Evolutionary conservation across 2,329 filamentous ascomycete genomes (phyloP).

Genomic region (Xylariaceae sp.): DNA sequence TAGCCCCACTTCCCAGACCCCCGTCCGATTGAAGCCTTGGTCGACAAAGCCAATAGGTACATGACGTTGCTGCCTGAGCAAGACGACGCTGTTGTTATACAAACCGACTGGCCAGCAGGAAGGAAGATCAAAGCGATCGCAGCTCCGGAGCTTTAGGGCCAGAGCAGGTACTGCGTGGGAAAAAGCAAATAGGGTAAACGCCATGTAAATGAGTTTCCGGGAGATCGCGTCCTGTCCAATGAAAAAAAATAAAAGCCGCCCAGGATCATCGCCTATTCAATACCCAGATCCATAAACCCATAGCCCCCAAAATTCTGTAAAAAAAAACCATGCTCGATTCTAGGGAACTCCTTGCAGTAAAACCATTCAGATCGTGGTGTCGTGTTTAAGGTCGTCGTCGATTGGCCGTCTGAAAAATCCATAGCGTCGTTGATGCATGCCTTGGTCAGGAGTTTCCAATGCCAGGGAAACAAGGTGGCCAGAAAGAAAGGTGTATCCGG

Average conservation of each 20-base stretch:
- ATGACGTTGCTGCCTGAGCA: slow-evolving; percentile 22
- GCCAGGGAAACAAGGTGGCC: slow-evolving; percentile 4
- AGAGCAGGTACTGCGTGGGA: slow-evolving; percentile 8
- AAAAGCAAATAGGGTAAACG: background rate
- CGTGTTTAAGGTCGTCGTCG: slow-evolving; percentile 6
- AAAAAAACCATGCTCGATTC: slow-evolving; percentile 10
- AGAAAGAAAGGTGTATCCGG: background rate
- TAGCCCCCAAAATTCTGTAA: slow-evolving; percentile 17
- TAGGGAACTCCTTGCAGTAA: slow-evolving; percentile 4
- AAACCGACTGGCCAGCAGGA: slow-evolving; percentile 17
- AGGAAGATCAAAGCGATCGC: slow-evolving; percentile 4
- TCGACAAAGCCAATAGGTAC: slow-evolving; percentile 13
- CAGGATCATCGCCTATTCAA: slow-evolving; percentile 21
- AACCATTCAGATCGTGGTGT: slow-evolving; percentile 14
- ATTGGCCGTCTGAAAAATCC: background rate
- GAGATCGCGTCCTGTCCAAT: background rate
- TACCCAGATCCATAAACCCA: slow-evolving; percentile 10
- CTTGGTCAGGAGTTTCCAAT: slow-evolving; percentile 1
- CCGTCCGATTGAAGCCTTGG: slow-evolving; percentile 15
- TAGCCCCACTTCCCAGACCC: background rate
- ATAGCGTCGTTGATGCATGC: slow-evolving; percentile 11
- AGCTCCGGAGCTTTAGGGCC: background rate
- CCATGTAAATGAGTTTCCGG: slow-evolving; percentile 9
- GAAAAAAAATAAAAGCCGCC: slow-evolving; percentile 18
- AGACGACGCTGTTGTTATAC: slow-evolving; percentile 17